Conservation (phyloP, 2,329 filamentous ascomycete genomes). For the Fusarium sp. region DNA sequence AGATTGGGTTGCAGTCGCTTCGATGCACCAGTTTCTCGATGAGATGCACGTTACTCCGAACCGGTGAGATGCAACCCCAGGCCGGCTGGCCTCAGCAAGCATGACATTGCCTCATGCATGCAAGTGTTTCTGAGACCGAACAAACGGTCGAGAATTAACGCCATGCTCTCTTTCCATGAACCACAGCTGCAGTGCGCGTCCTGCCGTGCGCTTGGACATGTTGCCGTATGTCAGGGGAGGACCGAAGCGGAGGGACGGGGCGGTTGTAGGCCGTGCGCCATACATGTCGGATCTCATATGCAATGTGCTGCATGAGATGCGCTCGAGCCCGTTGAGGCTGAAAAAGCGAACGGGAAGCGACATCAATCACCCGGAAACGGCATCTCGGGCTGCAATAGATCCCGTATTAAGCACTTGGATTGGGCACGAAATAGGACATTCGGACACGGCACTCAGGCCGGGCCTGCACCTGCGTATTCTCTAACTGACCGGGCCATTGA, state of each 20-base stretch:
- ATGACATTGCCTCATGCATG: conserved; percentile 13
- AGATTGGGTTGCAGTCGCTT: conserved; percentile 29
- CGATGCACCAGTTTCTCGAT: conserved; percentile 20
- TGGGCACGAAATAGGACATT: conserved; percentile 21
- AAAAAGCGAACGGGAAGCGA: conserved; percentile 25
- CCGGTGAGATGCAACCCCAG: conserved; percentile 29
- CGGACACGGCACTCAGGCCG: conserved; percentile 6
- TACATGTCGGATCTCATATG: conserved; percentile 25
- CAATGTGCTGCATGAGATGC: conserved; percentile 20
- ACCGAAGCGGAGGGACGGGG: conserved; percentile 2
- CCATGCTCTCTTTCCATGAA: conserved; percentile 9
- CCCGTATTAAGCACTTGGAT: conserved; percentile 14
- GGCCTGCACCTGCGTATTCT: conserved; percentile 15
- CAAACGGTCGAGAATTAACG: background rate
- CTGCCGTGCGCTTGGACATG: conserved; percentile 22
- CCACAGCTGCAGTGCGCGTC: conserved; percentile 22
- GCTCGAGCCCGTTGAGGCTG: conserved; percentile 35
- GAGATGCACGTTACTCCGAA: conserved; percentile 20
- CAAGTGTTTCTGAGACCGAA: conserved; percentile 7
- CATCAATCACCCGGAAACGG: conserved; percentile 26
- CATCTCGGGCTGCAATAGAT: conserved; percentile 2
- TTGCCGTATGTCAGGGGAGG: background rate
- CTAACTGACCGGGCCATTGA: conserved; percentile 35
- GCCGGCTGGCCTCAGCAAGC: background rate
- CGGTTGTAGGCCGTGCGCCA: conserved; percentile 22